Conservation (phyloP, 495 filamentous ascomycete species). For the Sporormia fimetaria region DNA sequence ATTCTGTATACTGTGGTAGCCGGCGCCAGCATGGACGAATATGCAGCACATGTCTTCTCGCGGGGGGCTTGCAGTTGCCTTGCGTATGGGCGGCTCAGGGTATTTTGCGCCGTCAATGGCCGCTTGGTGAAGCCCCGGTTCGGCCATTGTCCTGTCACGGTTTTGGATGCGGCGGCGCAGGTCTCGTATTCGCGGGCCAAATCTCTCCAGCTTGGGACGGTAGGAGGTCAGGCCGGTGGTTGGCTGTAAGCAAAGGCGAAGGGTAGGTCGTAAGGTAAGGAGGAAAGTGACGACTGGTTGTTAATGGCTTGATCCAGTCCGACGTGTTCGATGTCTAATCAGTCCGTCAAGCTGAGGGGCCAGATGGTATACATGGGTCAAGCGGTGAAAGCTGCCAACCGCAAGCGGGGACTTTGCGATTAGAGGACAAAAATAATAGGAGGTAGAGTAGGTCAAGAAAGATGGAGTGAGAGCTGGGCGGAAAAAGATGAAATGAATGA, state of each 20-base stretch:
- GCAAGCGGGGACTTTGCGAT: too few relatives aligned
- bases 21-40: slow-evolving; percentile 91
- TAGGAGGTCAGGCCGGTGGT: background rate
- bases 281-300: slow-evolving; percentile 5
- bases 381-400: too few relatives aligned
- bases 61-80: slow-evolving; percentile 28
- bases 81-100: slow-evolving; percentile 8
- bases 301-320: too few relatives aligned
- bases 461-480: background rate
- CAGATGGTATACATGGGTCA: too few relatives aligned
- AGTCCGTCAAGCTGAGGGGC: too few relatives aligned
- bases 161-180: slow-evolving; percentile 16
- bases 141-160: slow-evolving; percentile 12
- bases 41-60: slow-evolving; percentile 51
- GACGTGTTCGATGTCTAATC: too few relatives aligned
- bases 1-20: slow-evolving; percentile 81
- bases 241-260: background rate
- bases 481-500: slow-evolving; percentile 21
- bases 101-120: slow-evolving; percentile 14
- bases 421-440: too few relatives aligned
- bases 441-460: slow-evolving; percentile 1
- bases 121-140: background rate
- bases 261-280: background rate
- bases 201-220: slow-evolving; percentile 16
- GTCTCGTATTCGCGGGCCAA: slow-evolving; percentile 10